Conservation (phyloP, 2,329 filamentous ascomycete species). For the Aspergillus fumigatus region DNA sequence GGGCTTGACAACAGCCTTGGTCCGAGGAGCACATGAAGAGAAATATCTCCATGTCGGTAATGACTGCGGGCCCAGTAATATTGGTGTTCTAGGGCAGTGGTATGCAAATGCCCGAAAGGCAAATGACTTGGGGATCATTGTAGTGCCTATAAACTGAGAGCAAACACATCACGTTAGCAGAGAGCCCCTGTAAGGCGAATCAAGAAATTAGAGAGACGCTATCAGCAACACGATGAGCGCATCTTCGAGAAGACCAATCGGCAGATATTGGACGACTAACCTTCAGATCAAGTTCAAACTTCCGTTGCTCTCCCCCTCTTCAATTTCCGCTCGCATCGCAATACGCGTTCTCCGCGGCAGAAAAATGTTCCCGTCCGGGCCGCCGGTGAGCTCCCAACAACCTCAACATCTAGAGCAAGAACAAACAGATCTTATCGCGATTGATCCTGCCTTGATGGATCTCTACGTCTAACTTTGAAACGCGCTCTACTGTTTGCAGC, state of each 20-base stretch:
- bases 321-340: slow-evolving; percentile 4
- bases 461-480: slow-evolving; percentile 7
- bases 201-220: not conserved
- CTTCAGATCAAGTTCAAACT: not conserved
- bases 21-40: slow-evolving; percentile 23
- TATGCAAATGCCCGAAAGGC: slow-evolving; percentile 24
- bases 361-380: slow-evolving; percentile 40
- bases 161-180: slow-evolving; percentile 1
- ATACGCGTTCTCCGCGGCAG: slow-evolving; percentile 28
- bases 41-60: slow-evolving; percentile 26
- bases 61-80: slow-evolving; percentile 12
- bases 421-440: slow-evolving; percentile 14
- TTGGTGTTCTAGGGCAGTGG: slow-evolving; percentile 18
- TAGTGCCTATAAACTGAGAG: slow-evolving; percentile 10
- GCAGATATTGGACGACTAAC: not conserved
- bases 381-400: slow-evolving; percentile 37
- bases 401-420: slow-evolving; percentile 27
- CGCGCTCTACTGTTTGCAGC: slow-evolving; percentile 2
- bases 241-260: not conserved
- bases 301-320: not conserved
- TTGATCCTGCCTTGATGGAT: slow-evolving; percentile 15
- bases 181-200: not conserved
- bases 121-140: slow-evolving; percentile 29
- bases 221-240: not conserved
- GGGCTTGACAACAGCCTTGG: slow-evolving; percentile 17